Conservation (phyloP, 306 rosid species). For the Pueraria montana region DNA sequence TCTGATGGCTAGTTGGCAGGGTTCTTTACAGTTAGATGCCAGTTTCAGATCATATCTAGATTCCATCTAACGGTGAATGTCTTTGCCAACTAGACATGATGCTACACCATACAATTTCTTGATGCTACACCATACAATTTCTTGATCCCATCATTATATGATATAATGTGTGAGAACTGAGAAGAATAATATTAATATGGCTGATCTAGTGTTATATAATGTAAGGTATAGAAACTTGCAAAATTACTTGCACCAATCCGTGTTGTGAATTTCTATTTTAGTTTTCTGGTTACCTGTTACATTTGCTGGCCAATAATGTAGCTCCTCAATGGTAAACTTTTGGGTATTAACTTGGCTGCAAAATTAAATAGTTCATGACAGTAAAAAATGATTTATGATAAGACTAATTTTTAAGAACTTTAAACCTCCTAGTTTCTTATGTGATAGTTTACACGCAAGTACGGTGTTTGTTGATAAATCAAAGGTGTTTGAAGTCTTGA, state of each 20-base stretch:
- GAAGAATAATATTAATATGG: too few relatives aligned
- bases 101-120: neutral
- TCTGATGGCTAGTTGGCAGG: neutral
- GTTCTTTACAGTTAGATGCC: neutral
- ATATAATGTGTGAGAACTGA: too few relatives aligned
- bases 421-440: neutral
- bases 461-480: neutral
- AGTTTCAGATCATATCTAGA: neutral
- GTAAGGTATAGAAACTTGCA: neutral
- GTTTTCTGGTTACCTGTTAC: conserved; percentile 12
- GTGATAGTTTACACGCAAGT: neutral
- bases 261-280: neutral
- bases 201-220: neutral
- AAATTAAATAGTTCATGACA: neutral
- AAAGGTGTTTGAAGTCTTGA: neutral
- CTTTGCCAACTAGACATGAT: conserved; percentile 11
- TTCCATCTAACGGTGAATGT: neutral
- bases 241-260: neutral
- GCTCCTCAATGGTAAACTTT: neutral
- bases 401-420: neutral
- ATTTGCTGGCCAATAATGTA: neutral
- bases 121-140: too few relatives aligned
- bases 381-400: neutral
- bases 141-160: too few relatives aligned
- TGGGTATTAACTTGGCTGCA: neutral